Percentiles rank a stretch among this genome's conserved stretches.
Evolutionary conservation across 2,329 filamentous ascomycete genomes (phyloP).

Genomic region (Cercospora janseana): DNA sequence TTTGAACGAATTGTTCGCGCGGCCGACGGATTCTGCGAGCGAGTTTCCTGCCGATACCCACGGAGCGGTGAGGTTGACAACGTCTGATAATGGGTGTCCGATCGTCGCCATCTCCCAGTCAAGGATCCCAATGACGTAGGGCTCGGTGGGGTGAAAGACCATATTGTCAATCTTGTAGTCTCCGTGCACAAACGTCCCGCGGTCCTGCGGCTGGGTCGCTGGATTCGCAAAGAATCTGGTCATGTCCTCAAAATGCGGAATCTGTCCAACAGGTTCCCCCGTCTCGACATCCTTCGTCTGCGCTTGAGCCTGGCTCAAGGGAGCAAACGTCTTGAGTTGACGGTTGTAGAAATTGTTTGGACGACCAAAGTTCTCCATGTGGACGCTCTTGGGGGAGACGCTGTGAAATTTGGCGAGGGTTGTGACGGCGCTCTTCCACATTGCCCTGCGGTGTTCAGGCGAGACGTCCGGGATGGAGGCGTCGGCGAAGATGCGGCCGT

Average conservation of each 20-base stretch:
- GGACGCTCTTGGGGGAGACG: conserved; percentile 64
- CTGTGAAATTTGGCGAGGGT: conserved; percentile 84
- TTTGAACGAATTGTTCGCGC: conserved; percentile 55
- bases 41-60: conserved; percentile 44
- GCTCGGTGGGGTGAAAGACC: conserved; percentile 80
- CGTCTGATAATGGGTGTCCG: conserved; percentile 89
- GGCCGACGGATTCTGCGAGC: conserved; percentile 41
- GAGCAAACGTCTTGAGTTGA: conserved; percentile 78
- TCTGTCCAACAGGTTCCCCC: conserved; percentile 69
- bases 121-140: conserved; percentile 84
- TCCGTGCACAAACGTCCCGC: conserved; percentile 79
- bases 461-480: conserved; percentile 72
- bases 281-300: conserved; percentile 73
- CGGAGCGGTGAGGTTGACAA: conserved; percentile 69
- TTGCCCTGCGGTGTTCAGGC: conserved; percentile 65
- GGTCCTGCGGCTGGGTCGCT: conserved; percentile 69
- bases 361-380: conserved; percentile 71
- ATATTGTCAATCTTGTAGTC: conserved; percentile 80
- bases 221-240: conserved; percentile 73
- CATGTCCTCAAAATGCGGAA: conserved; percentile 81
- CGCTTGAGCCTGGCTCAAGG: conserved; percentile 76
- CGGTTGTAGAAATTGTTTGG: conserved; percentile 76
- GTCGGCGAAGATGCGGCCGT: conserved; percentile 91
- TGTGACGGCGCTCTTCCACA: conserved; percentile 83
- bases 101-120: conserved; percentile 99